Evolutionary conservation across 257 asterid species (phyloP).

Genomic region (Forsythia suspensa): DNA sequence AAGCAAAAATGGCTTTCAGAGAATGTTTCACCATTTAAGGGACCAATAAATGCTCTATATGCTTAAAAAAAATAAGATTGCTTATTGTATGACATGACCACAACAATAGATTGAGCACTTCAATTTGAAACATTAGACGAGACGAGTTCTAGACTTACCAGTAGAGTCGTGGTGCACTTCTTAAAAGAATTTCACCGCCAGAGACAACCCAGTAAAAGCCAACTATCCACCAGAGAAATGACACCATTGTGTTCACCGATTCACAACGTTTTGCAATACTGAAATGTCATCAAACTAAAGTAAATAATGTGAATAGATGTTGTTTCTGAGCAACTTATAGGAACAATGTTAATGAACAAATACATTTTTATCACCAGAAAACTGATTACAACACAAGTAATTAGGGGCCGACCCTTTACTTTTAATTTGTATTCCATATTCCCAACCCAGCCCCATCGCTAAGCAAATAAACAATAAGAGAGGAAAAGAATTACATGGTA

Average conservation of each 20-base stretch:
- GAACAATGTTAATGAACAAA: conserved; percentile 3
- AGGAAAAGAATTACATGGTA: background rate
- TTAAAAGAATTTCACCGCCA: conserved; percentile 73
- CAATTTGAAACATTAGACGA: conserved; percentile 8
- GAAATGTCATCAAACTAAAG: conserved; percentile 29
- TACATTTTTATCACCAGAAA: conserved; percentile 8
- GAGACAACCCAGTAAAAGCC: conserved; percentile 96
- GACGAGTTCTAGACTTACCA: conserved; percentile 52
- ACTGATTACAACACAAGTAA: conserved; percentile 1
- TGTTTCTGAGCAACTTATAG: conserved; percentile 4
- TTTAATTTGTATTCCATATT: no score
- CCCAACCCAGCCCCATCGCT: background rate
- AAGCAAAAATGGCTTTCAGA: background rate
- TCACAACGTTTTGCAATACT: conserved; percentile 78
- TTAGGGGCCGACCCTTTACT: background rate
- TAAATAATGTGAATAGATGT: conserved; percentile 10
- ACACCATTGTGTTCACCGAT: conserved; percentile 81
- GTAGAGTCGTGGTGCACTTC: conserved; percentile 76
- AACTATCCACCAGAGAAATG: conserved; percentile 91
- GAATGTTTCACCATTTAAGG: conserved; percentile 2
- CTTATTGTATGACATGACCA: background rate
- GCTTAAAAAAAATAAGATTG: background rate
- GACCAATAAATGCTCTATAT: background rate
- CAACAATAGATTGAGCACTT: conserved; percentile 7
- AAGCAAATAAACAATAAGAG: background rate